Base-by-base conservation (phyloP, 164 flowering plant genomes). In the Macadamia tetraphylla region DNA sequence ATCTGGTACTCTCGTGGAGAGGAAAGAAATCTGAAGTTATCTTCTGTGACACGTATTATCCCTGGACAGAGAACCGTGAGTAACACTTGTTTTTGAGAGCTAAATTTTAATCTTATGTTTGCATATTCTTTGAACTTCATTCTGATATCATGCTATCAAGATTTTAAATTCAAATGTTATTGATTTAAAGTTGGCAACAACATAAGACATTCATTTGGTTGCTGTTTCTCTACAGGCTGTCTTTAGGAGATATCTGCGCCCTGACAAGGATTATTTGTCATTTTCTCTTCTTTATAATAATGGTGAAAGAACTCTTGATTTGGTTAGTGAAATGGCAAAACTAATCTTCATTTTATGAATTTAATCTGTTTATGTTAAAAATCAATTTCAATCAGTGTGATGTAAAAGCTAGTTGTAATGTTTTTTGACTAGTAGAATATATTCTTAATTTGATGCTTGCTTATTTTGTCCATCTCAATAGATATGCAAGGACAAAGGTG, bases 401-500 rank as follows among this genome's bases (percentile, higher is more conserved):
- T 8, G 51, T 46, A 3, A 46, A 46, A 46, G 51, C 13, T 46
- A 46, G 40, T 46, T 46, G 51, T 8, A 8, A 46, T 46, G 13
- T 46, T 46, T 35, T 46, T 46, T 46, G 51, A 46, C 13, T 46
- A 9, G 13, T 46, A 1, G 13, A 46, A 46, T 46, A 3, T 3
- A 46, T 46, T 46, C 9, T 3, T 46, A 3, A 46, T 8, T 46
- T 46, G 13, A 46, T 46, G 3, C 17, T 17, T 14, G 6, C 3
- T 53, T 53, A 46, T 3, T 17, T 43, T 5, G 49, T 57, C 35
- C 1, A 32, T 49, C 1, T 72, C 23, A 48, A 48, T 14, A 53
- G 57, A 53, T 53, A 53, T 53, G 96, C 86, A 92, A 90, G 81
- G 98, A 92, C 79, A 85, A 88, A 78, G 82, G 65, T 76, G 98